phyloP scores from a whole-genome alignment of 495 filamentous ascomycete genomes.

The Penicillium egyptiacum region DNA sequence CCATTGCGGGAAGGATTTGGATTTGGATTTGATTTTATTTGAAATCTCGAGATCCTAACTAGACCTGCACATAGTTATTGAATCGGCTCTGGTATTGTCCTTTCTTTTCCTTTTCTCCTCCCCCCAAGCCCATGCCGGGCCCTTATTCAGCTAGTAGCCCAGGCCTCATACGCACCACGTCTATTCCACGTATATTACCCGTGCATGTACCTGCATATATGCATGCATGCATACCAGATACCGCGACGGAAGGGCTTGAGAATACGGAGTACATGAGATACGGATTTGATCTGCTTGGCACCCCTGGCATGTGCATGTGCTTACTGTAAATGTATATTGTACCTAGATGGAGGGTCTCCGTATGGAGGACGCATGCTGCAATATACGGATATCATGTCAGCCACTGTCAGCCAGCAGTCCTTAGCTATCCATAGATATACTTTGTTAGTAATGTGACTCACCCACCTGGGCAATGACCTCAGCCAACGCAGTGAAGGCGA shows the following conservation, averaged over 20 bases:
- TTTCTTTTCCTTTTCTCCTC: not conserved
- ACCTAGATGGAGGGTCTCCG: not conserved
- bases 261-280: not conserved
- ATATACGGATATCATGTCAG: not conserved
- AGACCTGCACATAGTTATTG: not conserved
- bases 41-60: not conserved
- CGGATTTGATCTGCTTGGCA: not conserved
- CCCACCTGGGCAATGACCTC: not conserved
- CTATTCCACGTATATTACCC: conserved; percentile 6
- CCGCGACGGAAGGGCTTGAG: not conserved
- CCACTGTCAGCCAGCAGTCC: not conserved
- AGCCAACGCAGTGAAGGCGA: not conserved
- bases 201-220: conserved; percentile 32
- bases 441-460: not conserved
- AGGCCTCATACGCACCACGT: not conserved
- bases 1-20: not conserved
- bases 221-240: conserved; percentile 20
- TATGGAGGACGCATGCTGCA: no score
- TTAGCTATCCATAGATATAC: not conserved
- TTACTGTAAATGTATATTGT: not conserved
- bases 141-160: not conserved
- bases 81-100: not conserved
- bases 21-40: not conserved
- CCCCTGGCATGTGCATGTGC: not conserved
- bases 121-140: not conserved